These are phyloP conservation scores for Tulasnella sp. DNA, from an alignment of 768 basidiomycete genomes.

Conservation along the genomic window DNA sequence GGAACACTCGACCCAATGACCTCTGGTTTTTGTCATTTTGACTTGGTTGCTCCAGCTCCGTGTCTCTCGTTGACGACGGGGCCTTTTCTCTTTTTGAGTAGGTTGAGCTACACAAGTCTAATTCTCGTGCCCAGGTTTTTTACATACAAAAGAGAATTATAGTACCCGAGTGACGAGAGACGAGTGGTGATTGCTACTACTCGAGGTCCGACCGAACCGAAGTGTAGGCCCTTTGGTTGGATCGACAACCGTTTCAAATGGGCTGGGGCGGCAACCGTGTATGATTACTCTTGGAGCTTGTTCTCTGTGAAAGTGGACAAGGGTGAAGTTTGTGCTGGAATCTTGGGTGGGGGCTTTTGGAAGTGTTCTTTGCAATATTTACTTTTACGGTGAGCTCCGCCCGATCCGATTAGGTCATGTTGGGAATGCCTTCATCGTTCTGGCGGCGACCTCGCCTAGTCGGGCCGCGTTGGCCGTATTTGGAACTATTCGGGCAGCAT, in stretches of 20 bases:
- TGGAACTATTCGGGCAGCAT: neutral
- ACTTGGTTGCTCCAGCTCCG: neutral
- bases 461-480: neutral
- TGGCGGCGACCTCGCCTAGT: neutral
- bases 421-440: neutral
- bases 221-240: neutral
- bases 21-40: neutral
- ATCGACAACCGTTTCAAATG: neutral
- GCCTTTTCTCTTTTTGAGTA: no score
- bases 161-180: neutral
- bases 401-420: neutral
- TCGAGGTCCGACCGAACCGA: neutral
- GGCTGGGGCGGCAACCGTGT: neutral
- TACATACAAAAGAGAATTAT: neutral
- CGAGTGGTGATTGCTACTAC: neutral
- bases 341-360: neutral
- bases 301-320: neutral
- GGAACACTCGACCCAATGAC: constrained; percentile 4
- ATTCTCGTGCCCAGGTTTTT: neutral
- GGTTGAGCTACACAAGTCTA: constrained; percentile 9
- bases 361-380: neutral
- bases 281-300: neutral
- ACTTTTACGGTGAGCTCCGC: neutral
- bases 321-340: constrained; percentile 1
- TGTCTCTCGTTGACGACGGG: constrained; percentile 2